phyloP scores from a whole-genome alignment of 176 grass and related monocot species.

The Rhynchospora tenuis region DNA sequence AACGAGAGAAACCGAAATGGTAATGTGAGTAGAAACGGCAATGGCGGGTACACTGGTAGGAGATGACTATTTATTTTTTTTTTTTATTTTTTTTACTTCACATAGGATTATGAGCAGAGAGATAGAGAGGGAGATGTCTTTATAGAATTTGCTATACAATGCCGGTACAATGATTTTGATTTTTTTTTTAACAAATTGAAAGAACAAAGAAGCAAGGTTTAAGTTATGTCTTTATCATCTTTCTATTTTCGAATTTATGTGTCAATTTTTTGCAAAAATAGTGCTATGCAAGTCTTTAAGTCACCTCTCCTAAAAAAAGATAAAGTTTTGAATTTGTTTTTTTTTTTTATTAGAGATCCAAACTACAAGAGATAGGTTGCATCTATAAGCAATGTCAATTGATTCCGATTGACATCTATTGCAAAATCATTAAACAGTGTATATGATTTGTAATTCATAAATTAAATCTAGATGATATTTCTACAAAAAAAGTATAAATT shows the following conservation, averaged over 20 bases:
- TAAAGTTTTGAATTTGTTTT: too few relatives aligned
- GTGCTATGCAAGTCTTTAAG: too few relatives aligned
- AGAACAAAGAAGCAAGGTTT: neutral
- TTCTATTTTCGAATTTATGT: neutral
- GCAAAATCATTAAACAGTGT: too few relatives aligned
- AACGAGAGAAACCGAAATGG: neutral
- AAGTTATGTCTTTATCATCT: neutral
- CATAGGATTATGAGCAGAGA: neutral
- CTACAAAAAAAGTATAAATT: too few relatives aligned
- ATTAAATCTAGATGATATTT: too few relatives aligned
- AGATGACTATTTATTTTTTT: slow-evolving; percentile 17
- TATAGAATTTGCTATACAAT: neutral
- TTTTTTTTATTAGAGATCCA: too few relatives aligned
- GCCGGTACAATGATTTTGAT: neutral
- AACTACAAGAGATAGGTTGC: too few relatives aligned
- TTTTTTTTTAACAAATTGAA: neutral
- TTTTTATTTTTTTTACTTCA: neutral
- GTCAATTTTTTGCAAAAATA: neutral
- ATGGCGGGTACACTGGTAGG: slow-evolving; percentile 21
- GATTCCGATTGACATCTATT: too few relatives aligned
- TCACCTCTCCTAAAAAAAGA: too few relatives aligned
- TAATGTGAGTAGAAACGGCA: neutral
- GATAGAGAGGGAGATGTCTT: neutral
- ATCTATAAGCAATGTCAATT: too few relatives aligned
- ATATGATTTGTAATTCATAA: too few relatives aligned